Conservation (phyloP, 192 early-diverging fungal species). For the Coemansia sp. region DNA sequence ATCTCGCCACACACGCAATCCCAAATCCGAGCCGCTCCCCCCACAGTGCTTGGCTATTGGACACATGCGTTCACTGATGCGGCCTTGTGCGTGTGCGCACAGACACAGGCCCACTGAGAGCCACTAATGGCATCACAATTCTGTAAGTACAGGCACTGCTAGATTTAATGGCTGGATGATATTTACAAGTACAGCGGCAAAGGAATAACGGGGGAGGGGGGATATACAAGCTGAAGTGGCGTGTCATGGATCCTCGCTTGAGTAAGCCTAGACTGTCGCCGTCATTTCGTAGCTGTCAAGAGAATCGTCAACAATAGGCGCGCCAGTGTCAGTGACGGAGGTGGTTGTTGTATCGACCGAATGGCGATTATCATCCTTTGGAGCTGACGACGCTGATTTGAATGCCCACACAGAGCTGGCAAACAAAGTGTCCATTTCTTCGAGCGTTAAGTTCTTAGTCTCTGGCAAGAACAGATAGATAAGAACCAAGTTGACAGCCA, state of each 20-base stretch:
- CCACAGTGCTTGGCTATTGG: neutral
- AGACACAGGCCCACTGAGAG: neutral
- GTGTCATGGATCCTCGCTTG: neutral
- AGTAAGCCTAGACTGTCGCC: neutral
- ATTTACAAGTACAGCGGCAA: neutral
- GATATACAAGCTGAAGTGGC: neutral
- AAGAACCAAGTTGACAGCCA: slow-evolving; percentile 61
- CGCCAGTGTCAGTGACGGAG: neutral
- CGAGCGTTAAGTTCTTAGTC: slow-evolving; percentile 80
- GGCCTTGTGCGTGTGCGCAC: neutral
- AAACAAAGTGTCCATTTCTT: slow-evolving; percentile 83
- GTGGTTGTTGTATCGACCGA: neutral
- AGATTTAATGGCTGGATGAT: neutral
- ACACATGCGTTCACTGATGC: neutral
- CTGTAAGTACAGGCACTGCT: neutral
- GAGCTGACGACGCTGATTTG: neutral
- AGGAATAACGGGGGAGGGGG: neutral
- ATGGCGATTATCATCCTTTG: neutral
- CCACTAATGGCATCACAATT: too few species aligned
- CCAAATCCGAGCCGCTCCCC: slow-evolving; percentile 6
- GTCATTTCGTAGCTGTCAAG: slow-evolving; percentile 1
- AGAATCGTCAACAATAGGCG: neutral
- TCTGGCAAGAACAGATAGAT: slow-evolving; percentile 75
- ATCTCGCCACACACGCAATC: neutral
- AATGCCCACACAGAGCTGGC: slow-evolving; percentile 38